Base-by-base conservation (phyloP, 768 basidiomycete species). In the Amanita molliuscula region DNA sequence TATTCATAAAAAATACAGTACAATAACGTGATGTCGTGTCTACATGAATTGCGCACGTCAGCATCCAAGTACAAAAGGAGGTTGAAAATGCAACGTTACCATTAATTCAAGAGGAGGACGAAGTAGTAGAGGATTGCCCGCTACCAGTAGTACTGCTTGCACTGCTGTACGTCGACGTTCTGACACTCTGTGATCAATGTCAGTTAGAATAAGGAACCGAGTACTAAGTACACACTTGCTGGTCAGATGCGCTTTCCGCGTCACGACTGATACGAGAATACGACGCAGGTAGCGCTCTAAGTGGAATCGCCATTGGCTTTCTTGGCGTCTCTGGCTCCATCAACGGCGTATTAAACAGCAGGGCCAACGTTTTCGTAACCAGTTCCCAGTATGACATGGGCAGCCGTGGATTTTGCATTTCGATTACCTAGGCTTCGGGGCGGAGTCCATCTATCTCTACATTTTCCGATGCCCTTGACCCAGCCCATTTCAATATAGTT, bases 331-430 rank as follows among this genome's bases (percentile, higher is more conserved):
- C 57, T 28, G 58, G 55, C 34, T 67, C 66, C 9, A 64, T 61
- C 4, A 71, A 55, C 0, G 68, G 67, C 13, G 69, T 68, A 44
- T 69, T 67, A 23, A 64, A 42, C 54, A 70, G 61, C 20, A 65
- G 53, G 5, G 61, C 63, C 53, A 67, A 63, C n/a, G 62, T 57
- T 38, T 60, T 55, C 3, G 58, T 46, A 33, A 65, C 31, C 10
- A 56, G 58, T 3, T 59, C 51, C 21, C 65, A 29, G 48, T 53
- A 56, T 6, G 61, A 56, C 41, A 52, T 54, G 46, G 58, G 56
- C 16, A 47, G 9, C 21, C 7, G 31, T 35, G 49, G 15, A 9
- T 3, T n/a, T 33, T 34, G 16, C 40, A 33, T 29, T 31, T n/a
- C n/a, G n/a, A n/a, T n/a, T n/a, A n/a, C n/a, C n/a, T n/a, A n/a